Conservation (phyloP, 768 basidiomycete genomes). For the Pleurotus cornucopiae region DNA sequence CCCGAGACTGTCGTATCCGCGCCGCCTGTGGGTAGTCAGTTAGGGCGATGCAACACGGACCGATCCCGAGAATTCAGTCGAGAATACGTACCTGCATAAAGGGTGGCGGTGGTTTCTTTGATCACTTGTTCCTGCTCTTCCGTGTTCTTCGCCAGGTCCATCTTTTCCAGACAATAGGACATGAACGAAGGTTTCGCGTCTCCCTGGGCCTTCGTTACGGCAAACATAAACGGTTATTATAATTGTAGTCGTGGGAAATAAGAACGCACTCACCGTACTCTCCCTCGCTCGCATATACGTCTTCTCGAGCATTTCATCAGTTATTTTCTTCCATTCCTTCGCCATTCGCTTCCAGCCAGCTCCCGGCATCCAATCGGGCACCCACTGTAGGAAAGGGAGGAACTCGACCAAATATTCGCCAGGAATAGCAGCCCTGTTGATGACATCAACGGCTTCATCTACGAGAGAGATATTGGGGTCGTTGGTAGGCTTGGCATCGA, state of each 20-base stretch:
- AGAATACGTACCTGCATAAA: no score
- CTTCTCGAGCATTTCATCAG: conserved; percentile 30
- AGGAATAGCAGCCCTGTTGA: not conserved
- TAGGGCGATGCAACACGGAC: no score
- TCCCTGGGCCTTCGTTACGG: conserved; percentile 15
- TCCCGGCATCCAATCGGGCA: conserved; percentile 60
- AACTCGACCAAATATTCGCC: conserved; percentile 10
- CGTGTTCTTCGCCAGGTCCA: conserved; percentile 13
- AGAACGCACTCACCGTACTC: conserved; percentile 15
- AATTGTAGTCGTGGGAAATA: not conserved
- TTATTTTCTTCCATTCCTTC: conserved; percentile 31
- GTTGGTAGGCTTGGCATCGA: not conserved
- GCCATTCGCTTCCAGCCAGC: conserved; percentile 54
- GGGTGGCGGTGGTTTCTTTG: conserved; percentile 15
- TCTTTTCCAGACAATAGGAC: conserved; percentile 11
- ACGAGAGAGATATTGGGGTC: not conserved
- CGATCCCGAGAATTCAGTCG: not conserved
- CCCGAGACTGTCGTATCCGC: conserved; percentile 23
- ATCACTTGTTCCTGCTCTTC: conserved; percentile 16
- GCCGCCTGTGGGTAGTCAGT: conserved; percentile 15
- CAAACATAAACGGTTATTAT: no score
- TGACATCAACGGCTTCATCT: not conserved
- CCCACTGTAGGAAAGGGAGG: conserved; percentile 23
- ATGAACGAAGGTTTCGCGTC: conserved; percentile 18
- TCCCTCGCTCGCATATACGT: conserved; percentile 28